Evolutionary conservation across 169 alveolate genomes (phyloP).

Genomic region (Besnoitia besnoiti): DNA sequence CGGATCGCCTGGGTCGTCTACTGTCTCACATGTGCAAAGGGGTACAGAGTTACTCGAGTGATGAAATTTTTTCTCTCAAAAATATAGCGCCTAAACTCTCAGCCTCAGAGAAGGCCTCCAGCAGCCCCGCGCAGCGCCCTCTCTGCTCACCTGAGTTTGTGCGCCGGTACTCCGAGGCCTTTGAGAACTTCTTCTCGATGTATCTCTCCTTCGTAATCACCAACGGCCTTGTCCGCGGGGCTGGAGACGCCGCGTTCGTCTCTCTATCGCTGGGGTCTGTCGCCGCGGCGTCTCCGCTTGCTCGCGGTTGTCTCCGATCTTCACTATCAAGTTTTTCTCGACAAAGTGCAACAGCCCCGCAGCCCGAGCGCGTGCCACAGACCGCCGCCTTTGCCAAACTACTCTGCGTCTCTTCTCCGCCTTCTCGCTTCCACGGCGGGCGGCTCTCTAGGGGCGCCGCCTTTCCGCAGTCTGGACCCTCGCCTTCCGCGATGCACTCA

Average conservation of each 20-base stretch:
- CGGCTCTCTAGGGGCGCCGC: no score
- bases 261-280: not conserved
- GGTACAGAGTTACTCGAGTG: no score
- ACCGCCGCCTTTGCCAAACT: no score
- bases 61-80: no score
- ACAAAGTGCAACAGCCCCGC: not conserved
- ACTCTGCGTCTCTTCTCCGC: no score
- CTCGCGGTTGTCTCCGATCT: not conserved
- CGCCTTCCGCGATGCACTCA: no score
- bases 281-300: not conserved
- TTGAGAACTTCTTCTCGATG: slow-evolving; percentile 7
- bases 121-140: not conserved
- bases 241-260: not conserved
- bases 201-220: slow-evolving; percentile 3
- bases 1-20: no score
- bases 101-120: no score
- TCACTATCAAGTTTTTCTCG: not conserved
- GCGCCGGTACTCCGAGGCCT: not conserved
- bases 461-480: no score
- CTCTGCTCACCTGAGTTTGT: slow-evolving; percentile 17
- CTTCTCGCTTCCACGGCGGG: no score
- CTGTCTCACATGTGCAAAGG: no score
- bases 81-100: no score
- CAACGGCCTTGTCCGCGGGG: not conserved
- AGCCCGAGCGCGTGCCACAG: not conserved